A percentile compares a stretch with the other conserved stretches of the same genome.
Evolutionary conservation across 73 alveolate species (phyloP).

Genomic region (Uronychia binucleata): DNA sequence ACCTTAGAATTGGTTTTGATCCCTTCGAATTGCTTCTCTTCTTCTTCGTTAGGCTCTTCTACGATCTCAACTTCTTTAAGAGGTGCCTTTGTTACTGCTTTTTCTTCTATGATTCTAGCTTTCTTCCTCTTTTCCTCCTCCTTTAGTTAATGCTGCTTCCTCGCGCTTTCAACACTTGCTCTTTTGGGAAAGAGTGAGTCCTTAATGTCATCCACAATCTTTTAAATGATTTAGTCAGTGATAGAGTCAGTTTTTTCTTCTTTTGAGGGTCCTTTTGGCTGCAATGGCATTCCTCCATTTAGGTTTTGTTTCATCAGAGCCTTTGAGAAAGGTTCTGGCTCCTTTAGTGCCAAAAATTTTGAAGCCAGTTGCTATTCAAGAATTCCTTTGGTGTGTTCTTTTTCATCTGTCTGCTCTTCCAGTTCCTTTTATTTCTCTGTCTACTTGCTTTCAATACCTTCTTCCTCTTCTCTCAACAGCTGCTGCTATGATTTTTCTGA

Average conservation of each 20-base stretch:
- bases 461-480: not conserved
- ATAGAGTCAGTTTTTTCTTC: not conserved
- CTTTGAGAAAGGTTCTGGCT: slow-evolving; percentile 9
- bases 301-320: not conserved
- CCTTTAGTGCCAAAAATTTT: slow-evolving; percentile 8
- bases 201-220: not conserved
- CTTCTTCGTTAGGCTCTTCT: not conserved
- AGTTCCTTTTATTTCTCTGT: not conserved
- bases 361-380: not conserved
- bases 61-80: slow-evolving; percentile 5
- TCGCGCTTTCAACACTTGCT: not conserved
- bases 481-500: not conserved
- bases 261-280: not conserved
- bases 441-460: not conserved
- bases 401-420: not conserved
- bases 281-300: not conserved
- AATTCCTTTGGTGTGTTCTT: not conserved
- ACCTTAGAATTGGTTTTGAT: not conserved
- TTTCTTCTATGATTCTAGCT: not conserved
- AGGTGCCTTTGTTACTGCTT: slow-evolving; percentile 1
- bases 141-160: not conserved
- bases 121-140: not conserved
- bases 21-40: not conserved
- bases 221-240: not conserved
- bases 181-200: not conserved